A percentile compares a stretch with the other conserved stretches of the same genome.
Evolutionary conservation across 257 asterid species (phyloP).

Genomic region (Penstemon barbatus): DNA sequence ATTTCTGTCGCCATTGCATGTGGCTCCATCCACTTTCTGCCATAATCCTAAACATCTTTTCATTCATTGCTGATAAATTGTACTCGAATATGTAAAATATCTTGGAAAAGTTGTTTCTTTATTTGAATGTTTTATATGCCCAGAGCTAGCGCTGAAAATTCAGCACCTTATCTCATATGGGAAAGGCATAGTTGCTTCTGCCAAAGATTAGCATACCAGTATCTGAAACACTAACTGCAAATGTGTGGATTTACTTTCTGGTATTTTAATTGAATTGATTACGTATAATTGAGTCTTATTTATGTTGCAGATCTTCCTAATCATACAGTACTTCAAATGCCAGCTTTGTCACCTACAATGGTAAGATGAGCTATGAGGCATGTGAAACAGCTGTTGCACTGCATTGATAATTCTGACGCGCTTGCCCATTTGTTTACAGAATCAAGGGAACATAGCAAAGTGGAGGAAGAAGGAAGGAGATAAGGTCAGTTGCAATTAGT

Average conservation of each 20-base stretch:
- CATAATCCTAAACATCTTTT: too few species aligned
- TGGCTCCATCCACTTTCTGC: neutral
- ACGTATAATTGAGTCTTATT: slow-evolving; percentile 24
- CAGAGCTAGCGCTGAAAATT: neutral
- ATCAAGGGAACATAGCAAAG: slow-evolving; percentile 90
- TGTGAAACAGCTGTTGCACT: slow-evolving; percentile 5
- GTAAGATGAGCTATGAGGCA: slow-evolving; percentile 46
- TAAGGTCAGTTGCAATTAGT: slow-evolving; percentile 63
- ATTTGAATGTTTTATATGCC: neutral
- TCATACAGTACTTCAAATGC: slow-evolving; percentile 81
- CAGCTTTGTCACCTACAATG: slow-evolving; percentile 99
- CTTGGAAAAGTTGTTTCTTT: slow-evolving; percentile 1
- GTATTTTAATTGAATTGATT: slow-evolving; percentile 20
- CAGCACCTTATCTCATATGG: slow-evolving; percentile 9
- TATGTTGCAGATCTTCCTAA: slow-evolving; percentile 61
- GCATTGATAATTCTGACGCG: slow-evolving; percentile 21
- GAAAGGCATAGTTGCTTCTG: neutral
- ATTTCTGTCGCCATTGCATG: slow-evolving; percentile 7
- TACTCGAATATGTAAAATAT: neutral
- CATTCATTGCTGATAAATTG: neutral
- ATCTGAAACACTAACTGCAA: slow-evolving; percentile 5
- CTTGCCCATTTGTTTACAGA: slow-evolving; percentile 52
- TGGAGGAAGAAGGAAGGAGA: slow-evolving; percentile 97
- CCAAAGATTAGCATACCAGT: slow-evolving; percentile 16
- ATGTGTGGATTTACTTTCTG: slow-evolving; percentile 11